A percentile compares a stretch with the other conserved stretches of the same genome.
phyloP scores from a whole-genome alignment of 2,329 filamentous ascomycete species.

The Dothiorella sarmentorum region DNA sequence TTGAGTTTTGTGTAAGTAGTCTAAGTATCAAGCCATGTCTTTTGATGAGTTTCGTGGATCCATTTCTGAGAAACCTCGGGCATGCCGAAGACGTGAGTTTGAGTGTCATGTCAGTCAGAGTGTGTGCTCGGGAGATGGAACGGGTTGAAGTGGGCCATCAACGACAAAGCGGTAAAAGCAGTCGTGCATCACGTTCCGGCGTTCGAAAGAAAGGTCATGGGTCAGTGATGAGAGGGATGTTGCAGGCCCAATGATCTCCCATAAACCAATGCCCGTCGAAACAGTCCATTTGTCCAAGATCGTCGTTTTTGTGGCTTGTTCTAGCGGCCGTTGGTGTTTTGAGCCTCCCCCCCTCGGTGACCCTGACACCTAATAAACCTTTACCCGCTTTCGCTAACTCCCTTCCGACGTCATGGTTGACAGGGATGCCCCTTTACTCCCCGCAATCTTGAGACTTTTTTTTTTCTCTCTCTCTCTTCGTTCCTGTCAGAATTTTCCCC shows the following conservation, averaged over 20 bases:
- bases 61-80: neutral
- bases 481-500: neutral
- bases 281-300: neutral
- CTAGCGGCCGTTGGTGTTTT: conserved; percentile 7
- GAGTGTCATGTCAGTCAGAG: neutral
- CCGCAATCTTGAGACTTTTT: neutral
- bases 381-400: neutral
- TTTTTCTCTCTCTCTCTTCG: neutral
- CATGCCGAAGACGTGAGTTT: neutral
- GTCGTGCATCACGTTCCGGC: neutral
- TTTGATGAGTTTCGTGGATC: neutral
- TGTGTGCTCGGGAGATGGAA: neutral
- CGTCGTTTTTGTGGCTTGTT: neutral
- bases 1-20: neutral
- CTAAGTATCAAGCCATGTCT: too few relatives aligned
- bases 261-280: too few relatives aligned
- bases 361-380: neutral
- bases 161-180: conserved; percentile 1
- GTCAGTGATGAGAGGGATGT: neutral
- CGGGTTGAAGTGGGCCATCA: conserved; percentile 2
- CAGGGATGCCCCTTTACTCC: conserved; percentile 4
- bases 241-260: too few relatives aligned
- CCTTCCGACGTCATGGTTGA: neutral
- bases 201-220: neutral
- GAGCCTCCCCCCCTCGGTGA: neutral